These are phyloP conservation scores for Dissophora ornata DNA, from an alignment of 192 early-diverging fungal genomes.

Conservation along the genomic window DNA sequence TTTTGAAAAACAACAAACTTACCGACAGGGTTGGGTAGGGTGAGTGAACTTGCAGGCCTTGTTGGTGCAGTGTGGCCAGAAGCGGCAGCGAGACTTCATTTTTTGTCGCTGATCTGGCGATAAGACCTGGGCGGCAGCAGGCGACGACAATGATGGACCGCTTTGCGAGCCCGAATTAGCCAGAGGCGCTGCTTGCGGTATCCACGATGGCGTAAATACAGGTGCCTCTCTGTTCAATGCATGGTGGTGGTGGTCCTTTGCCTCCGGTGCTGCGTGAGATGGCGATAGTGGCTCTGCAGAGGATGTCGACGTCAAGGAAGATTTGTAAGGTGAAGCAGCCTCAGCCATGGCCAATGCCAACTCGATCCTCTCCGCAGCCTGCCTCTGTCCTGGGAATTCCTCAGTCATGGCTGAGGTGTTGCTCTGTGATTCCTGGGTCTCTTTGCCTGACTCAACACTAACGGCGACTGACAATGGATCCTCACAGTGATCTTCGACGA, in stretches of 20 bases:
- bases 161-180: background rate
- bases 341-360: background rate
- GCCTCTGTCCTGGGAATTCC: slow-evolving; percentile 2
- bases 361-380: slow-evolving; percentile 2
- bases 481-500: too few species aligned
- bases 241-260: background rate
- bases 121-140: too few species aligned
- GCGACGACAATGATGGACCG: too few species aligned
- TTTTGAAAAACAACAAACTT: too few species aligned
- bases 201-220: slow-evolving; percentile 45
- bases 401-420: too few species aligned
- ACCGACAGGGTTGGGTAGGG: slow-evolving; percentile 57
- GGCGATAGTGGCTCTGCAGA: background rate
- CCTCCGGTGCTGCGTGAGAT: too few species aligned
- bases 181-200: background rate
- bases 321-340: background rate
- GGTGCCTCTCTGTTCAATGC: slow-evolving; percentile 48
- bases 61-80: slow-evolving; percentile 66
- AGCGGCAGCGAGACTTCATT: slow-evolving; percentile 56
- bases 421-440: too few species aligned
- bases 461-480: too few species aligned
- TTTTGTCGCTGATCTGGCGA: slow-evolving; percentile 6
- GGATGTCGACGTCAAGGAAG: background rate
- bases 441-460: too few species aligned
- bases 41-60: slow-evolving; percentile 66